Base-by-base conservation (phyloP, 2,329 filamentous ascomycete genomes). In the Magnaporthales sp. region DNA sequence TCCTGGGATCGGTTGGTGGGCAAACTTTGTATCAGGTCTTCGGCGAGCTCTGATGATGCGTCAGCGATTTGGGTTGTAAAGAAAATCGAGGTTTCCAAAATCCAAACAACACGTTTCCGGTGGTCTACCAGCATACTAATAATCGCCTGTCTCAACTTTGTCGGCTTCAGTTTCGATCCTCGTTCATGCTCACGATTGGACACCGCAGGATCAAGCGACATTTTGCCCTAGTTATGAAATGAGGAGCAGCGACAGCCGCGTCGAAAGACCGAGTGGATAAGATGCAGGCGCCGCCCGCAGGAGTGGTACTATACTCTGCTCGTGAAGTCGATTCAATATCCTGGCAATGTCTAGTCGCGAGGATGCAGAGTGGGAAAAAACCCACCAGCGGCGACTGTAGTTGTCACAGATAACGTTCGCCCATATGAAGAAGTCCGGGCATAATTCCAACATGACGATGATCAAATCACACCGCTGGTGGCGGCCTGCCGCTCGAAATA, bases 1-100 rank as follows among this genome's bases (percentile, higher is more conserved):
- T 73, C 69, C 38, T 68, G 63, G 8, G 26, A 30, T 26, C 32
- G 32, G 56, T 60, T 27, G n/a, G 15, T 15, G 24, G 24, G 38
- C 31, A 64, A 29, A 10, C 1, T 56, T 22, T 56, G n/a, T 9
- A 64, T 64, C 24, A 56, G 22, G 19, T 64, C 63, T 22, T 64
- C 63, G 7, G 63, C 63, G n/a, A 64, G 10, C 8, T n/a, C 63
- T 64, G 13, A 19, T 62, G 30, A 9, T 26, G 27, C 24, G 32
- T 64, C 62, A 63, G 62, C 30, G 27, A 13, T 30, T 13, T 32
- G 31, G 29, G n/a, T 11, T 6, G 13, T 10, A 63, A 61, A 56
- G 19, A 32, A 19, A 13, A 66, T 27, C n/a, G n/a, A n/a, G n/a
- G 19, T 51, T n/a, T 51, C 19, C 7, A 32, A 13, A 51, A 10